Evolutionary conservation across 257 asterid genomes (phyloP).

Genomic region (Thymus quinquecostatus): DNA sequence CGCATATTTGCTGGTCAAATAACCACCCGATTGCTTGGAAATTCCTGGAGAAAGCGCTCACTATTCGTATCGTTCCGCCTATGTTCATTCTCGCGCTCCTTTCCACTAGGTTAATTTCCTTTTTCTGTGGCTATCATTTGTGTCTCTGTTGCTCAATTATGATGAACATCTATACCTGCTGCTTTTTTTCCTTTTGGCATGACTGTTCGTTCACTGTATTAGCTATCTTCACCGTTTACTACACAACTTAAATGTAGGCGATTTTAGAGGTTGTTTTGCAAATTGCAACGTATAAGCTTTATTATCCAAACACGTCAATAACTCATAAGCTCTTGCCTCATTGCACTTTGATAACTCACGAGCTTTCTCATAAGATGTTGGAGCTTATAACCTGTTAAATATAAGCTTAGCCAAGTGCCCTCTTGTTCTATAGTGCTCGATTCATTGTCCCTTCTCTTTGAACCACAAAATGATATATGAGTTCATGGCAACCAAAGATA

Average conservation of each 20-base stretch:
- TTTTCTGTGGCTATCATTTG: constrained; percentile 1
- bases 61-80: constrained; percentile 76
- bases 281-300: too few relatives aligned
- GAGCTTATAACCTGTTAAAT: too few relatives aligned
- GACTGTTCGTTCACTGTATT: neutral
- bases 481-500: neutral
- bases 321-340: too few relatives aligned
- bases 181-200: neutral
- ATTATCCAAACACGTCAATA: too few relatives aligned
- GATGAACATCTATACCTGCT: neutral
- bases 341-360: too few relatives aligned
- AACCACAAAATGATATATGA: neutral
- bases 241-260: constrained; percentile 2
- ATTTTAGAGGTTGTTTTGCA: neutral
- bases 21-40: constrained; percentile 85
- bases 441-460: constrained; percentile 14
- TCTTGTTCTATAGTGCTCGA: neutral
- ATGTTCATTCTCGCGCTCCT: constrained; percentile 79
- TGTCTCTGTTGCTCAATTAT: constrained; percentile 1
- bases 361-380: too few relatives aligned
- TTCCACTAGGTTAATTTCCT: constrained; percentile 59
- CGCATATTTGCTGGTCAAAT: constrained; percentile 85
- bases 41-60: constrained; percentile 81
- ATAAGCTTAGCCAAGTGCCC: too few relatives aligned
- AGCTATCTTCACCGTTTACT: constrained; percentile 11